These are phyloP conservation scores for Silene conica DNA, from an alignment of 148 eudicot species.

Conservation along the genomic window DNA sequence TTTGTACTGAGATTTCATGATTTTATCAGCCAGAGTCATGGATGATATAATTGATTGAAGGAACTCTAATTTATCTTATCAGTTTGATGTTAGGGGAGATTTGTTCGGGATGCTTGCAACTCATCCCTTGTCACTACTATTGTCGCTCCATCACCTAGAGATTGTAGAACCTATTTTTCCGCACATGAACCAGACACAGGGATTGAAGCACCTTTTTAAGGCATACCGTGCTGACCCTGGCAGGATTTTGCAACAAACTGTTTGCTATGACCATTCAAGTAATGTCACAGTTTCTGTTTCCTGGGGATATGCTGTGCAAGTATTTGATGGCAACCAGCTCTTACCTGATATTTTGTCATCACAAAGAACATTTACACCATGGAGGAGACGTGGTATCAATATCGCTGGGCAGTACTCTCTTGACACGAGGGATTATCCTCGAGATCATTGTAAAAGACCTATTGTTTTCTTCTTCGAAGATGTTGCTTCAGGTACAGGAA, in stretches of 20 bases:
- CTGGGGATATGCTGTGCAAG: slow-evolving; percentile 82
- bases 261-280: slow-evolving; percentile 45
- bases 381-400: slow-evolving; percentile 51
- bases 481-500: slow-evolving; percentile 33
- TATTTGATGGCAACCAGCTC: slow-evolving; percentile 57
- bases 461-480: slow-evolving; percentile 52
- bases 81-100: slow-evolving; percentile 80
- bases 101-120: slow-evolving; percentile 65
- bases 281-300: slow-evolving; percentile 52
- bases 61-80: slow-evolving; percentile 11
- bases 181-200: slow-evolving; percentile 32
- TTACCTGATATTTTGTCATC: slow-evolving; percentile 54
- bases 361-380: slow-evolving; percentile 61
- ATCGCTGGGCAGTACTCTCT: slow-evolving; percentile 36
- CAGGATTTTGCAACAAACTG: slow-evolving; percentile 62
- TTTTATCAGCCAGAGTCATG: background rate
- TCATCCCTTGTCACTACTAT: slow-evolving; percentile 55
- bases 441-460: slow-evolving; percentile 59
- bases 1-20: too few species aligned
- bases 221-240: slow-evolving; percentile 47
- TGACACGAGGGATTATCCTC: slow-evolving; percentile 47
- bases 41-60: background rate
- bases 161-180: slow-evolving; percentile 51
- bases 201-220: slow-evolving; percentile 43
- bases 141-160: slow-evolving; percentile 65